A percentile compares a stretch with the other conserved stretches of the same genome.
Conservation (phyloP, 73 alveolate genomes). For the Symbiodinium pilosum region DNA sequence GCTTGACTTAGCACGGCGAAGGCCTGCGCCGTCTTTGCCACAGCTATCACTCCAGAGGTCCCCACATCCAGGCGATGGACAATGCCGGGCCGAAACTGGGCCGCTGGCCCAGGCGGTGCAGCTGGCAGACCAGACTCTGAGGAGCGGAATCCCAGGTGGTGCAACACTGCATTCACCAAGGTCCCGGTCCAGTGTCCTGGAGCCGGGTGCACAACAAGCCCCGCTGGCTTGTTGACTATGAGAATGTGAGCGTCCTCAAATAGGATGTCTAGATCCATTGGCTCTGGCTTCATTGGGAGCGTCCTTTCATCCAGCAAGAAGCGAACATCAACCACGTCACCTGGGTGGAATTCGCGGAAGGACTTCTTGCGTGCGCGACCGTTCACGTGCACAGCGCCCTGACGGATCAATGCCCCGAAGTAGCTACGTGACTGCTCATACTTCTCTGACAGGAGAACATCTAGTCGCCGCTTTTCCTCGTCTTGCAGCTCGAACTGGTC, state of each 20-base stretch:
- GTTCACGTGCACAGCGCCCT: constrained; percentile 86
- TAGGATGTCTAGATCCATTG: constrained; percentile 54
- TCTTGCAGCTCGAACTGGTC: constrained; percentile 29
- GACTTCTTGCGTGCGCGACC: constrained; percentile 59
- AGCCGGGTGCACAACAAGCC: constrained; percentile 84
- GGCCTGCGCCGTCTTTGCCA: constrained; percentile 63
- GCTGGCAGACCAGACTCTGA: background rate
- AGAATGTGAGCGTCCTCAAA: constrained; percentile 64
- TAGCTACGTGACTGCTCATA: constrained; percentile 86
- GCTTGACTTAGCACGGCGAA: constrained; percentile 30
- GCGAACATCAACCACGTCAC: constrained; percentile 46
- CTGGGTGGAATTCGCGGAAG: constrained; percentile 26
- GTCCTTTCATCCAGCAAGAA: constrained; percentile 55
- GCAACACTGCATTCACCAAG: constrained; percentile 58
- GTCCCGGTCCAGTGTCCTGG: constrained; percentile 91
- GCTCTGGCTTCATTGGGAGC: constrained; percentile 68
- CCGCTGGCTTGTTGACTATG: constrained; percentile 75
- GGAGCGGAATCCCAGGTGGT: constrained; percentile 27
- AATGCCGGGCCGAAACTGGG: constrained; percentile 74
- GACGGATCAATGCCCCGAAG: constrained; percentile 48
- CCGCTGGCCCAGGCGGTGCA: background rate
- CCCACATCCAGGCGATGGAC: constrained; percentile 95
- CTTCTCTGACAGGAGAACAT: constrained; percentile 56
- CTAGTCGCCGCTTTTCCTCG: constrained; percentile 63
- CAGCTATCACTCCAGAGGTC: constrained; percentile 78